A percentile compares a stretch with the other conserved stretches of the same genome.
Conservation (phyloP, 352 stramenopile species). For the Phytophthora agathidicida region DNA sequence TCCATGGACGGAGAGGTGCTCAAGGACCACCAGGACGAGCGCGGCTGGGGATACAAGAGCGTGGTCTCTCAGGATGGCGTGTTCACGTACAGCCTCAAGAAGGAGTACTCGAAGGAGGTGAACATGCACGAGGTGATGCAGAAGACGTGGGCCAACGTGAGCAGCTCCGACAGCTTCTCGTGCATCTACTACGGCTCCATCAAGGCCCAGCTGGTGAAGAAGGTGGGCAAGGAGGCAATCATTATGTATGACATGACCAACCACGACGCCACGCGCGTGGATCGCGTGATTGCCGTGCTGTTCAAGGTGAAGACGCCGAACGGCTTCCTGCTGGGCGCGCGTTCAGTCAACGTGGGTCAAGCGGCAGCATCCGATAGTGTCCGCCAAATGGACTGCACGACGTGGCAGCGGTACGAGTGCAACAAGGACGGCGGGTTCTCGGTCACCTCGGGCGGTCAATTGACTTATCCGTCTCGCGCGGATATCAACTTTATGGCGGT, state of each 20-base stretch:
- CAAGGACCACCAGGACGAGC: slow-evolving; percentile 31
- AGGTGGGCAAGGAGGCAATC: slow-evolving; percentile 32
- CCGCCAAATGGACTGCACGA: slow-evolving; percentile 36
- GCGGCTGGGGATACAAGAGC: slow-evolving; percentile 46
- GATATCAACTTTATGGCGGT: slow-evolving; percentile 42
- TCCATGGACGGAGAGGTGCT: slow-evolving; percentile 38
- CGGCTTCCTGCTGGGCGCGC: slow-evolving; percentile 38
- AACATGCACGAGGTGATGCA: slow-evolving; percentile 38
- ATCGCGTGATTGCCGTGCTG: slow-evolving; percentile 40
- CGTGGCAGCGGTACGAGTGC: slow-evolving; percentile 39
- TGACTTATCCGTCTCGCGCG: slow-evolving; percentile 33
- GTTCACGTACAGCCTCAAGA: slow-evolving; percentile 40
- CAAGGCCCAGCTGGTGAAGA: slow-evolving; percentile 37
- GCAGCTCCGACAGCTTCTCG: slow-evolving; percentile 37
- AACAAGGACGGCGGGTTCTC: slow-evolving; percentile 30
- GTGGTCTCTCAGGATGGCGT: slow-evolving; percentile 24
- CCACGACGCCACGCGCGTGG: slow-evolving; percentile 33
- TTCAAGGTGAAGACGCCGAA: slow-evolving; percentile 32
- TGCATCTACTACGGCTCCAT: slow-evolving; percentile 40
- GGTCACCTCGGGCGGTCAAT: slow-evolving; percentile 32
- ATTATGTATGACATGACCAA: slow-evolving; percentile 45
- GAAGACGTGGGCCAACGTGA: slow-evolving; percentile 34
- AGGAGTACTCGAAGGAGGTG: slow-evolving; percentile 35
- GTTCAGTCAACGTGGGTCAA: slow-evolving; percentile 25
- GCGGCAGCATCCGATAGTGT: slow-evolving; percentile 3